These are phyloP conservation scores for Saccharomycopsis schoenii DNA, from an alignment of 805 yeast genomes.

Conservation along the genomic window DNA sequence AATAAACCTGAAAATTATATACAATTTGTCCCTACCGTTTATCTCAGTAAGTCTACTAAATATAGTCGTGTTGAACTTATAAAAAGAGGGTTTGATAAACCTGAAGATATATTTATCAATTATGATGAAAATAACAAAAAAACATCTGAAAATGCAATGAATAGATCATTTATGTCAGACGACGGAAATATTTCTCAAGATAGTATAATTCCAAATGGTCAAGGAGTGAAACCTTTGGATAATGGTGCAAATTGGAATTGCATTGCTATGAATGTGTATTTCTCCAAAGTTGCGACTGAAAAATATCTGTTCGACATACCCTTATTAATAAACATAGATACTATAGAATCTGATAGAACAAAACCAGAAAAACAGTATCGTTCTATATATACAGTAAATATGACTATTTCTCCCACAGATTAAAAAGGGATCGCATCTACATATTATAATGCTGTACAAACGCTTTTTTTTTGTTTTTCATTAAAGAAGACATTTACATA, in stretches of 20 bases:
- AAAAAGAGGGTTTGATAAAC: neutral
- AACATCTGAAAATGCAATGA: neutral
- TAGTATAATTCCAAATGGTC: neutral
- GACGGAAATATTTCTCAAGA: neutral
- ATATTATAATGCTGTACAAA: neutral
- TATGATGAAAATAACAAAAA: neutral
- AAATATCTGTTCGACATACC: conserved; percentile 2
- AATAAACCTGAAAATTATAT: conserved; percentile 4
- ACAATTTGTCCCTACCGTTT: conserved; percentile 7
- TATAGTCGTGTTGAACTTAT: conserved; percentile 5
- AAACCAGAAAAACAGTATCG: neutral
- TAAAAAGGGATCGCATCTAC: neutral
- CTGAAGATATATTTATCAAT: neutral
- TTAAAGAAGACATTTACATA: neutral
- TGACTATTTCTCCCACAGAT: neutral
- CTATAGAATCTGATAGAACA: neutral
- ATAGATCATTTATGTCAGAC: neutral
- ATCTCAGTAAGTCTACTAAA: conserved; percentile 5
- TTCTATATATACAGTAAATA: neutral
- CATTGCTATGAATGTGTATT: conserved; percentile 4
- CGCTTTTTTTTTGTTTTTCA: neutral
- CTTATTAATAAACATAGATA: neutral
- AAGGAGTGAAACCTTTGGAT: conserved; percentile 10
- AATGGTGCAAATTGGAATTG: conserved; percentile 11
- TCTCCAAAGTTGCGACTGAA: conserved; percentile 1